Conservation (phyloP, 768 basidiomycete species). For the Termitomyces sp. region DNA sequence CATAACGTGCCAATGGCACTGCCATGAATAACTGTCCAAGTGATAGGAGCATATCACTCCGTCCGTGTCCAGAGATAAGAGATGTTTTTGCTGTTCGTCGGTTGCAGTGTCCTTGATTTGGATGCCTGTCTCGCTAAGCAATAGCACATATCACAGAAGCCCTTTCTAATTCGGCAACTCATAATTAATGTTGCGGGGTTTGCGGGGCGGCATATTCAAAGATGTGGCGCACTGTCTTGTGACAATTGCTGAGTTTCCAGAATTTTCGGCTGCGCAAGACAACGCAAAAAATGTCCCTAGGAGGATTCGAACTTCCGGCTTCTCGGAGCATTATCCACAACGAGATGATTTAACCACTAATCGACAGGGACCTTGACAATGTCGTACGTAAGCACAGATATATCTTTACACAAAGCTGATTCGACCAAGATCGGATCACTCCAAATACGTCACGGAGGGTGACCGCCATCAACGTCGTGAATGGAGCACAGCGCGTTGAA, state of each 20-base stretch:
- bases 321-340: slow-evolving; percentile 16
- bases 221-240: neutral
- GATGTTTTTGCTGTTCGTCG: slow-evolving; percentile 1
- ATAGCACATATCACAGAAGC: neutral
- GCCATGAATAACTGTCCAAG: neutral
- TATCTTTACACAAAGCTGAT: no score
- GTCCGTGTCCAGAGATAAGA: neutral
- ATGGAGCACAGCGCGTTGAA: neutral
- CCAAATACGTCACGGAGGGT: neutral
- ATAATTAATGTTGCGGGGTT: neutral
- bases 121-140: neutral
- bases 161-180: neutral
- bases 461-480: neutral
- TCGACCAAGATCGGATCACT: neutral
- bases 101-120: neutral
- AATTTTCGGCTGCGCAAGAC: neutral
- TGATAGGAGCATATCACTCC: neutral
- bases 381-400: no score
- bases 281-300: slow-evolving; percentile 14
- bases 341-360: slow-evolving; percentile 18
- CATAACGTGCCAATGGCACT: neutral
- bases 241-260: neutral
- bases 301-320: slow-evolving; percentile 24
- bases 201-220: neutral
- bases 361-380: slow-evolving; percentile 15